Base-by-base conservation (phyloP, 1,284 basidiomycete species). In the Austroboletus olivaceoglutinosus region DNA sequence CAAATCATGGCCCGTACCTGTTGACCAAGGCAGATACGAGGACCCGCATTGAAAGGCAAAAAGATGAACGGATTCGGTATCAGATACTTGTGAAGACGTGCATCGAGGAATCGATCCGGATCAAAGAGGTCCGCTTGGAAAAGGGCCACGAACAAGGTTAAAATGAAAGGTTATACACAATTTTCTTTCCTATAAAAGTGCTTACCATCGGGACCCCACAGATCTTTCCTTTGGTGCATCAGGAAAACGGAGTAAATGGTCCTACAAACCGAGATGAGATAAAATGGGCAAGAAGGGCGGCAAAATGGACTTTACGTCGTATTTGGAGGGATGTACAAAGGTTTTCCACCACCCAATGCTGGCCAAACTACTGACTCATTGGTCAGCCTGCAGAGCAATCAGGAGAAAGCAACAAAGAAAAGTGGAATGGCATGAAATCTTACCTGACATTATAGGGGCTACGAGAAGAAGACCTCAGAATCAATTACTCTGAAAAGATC, bases 391-490 rank as follows among this genome's bases (percentile, higher is more conserved):
- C 22, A 11, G 25, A 19, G 18, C 18, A 21, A 43, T 64, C 38
- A 60, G 49, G 23, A 38, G 36, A 10, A 21, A 38, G 57, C 31
- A 48, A 25, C 51, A 43, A 47, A 18, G 12, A 21, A 18, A 37
- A 12, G 36, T 19, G 36, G 18, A 11, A 27, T 5, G 11, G 21
- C 21, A n/a, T 5, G 13, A 12, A 10, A 4, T 22, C 54, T 3
- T 63, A 75, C 75, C 78, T 70, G 29, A 72, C 52, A 50, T 81
- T 77, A 44, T 75, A 70, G 2, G 80, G 80, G 0, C 78, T 81
- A 40, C 6, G 33, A 25, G 6, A 25, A 18, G 44, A 36, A n/a
- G 45, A 23, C 18, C 16, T 50, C 36, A 55, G 49, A 42, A 42
- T 34, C 15, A 8, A 36, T 40, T 21, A 29, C 21, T 40, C 16